Evolutionary conservation across 345 rosid species (phyloP).

Genomic region (Aquilaria malaccensis): DNA sequence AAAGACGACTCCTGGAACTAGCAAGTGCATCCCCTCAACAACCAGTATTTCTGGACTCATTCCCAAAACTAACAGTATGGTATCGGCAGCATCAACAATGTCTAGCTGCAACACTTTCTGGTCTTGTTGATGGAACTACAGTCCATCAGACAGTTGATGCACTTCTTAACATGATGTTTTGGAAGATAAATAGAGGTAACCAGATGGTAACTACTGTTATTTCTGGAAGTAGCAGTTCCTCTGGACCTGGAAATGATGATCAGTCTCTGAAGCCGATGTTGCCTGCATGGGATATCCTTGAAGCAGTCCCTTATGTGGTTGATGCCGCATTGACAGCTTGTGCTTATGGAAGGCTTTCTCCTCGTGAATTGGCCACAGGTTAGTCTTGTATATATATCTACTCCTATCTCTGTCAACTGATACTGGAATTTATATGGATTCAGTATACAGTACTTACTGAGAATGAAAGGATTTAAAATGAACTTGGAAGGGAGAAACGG

Average conservation of each 20-base stretch:
- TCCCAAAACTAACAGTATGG: slow-evolving; percentile 88
- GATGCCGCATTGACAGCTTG: slow-evolving; percentile 97
- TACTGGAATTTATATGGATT: too few relatives aligned
- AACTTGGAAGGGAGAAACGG: too few relatives aligned
- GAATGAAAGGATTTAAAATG: too few relatives aligned
- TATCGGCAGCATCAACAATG: slow-evolving; percentile 87
- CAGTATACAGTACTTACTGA: too few relatives aligned
- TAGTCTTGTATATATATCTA: slow-evolving; percentile 16
- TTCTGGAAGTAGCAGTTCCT: slow-evolving; percentile 78
- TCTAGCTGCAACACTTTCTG: slow-evolving; percentile 81
- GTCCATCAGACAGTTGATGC: slow-evolving; percentile 78
- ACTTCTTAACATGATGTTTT: slow-evolving; percentile 77
- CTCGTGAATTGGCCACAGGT: slow-evolving; percentile 98
- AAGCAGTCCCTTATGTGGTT: slow-evolving; percentile 85
- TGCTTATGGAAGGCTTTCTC: slow-evolving; percentile 89
- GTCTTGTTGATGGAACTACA: slow-evolving; percentile 75
- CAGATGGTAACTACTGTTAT: slow-evolving; percentile 53
- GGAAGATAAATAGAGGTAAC: slow-evolving; percentile 54
- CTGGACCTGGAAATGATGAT: slow-evolving; percentile 69
- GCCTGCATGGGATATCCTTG: slow-evolving; percentile 96
- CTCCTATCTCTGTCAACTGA: neutral
- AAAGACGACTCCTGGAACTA: slow-evolving; percentile 53
- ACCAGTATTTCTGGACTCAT: slow-evolving; percentile 83
- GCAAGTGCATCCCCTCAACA: slow-evolving; percentile 42
- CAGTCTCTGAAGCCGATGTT: slow-evolving; percentile 49